Evolutionary conservation across 1,284 basidiomycete species (phyloP).

Genomic region (Schizophyllum commune): DNA sequence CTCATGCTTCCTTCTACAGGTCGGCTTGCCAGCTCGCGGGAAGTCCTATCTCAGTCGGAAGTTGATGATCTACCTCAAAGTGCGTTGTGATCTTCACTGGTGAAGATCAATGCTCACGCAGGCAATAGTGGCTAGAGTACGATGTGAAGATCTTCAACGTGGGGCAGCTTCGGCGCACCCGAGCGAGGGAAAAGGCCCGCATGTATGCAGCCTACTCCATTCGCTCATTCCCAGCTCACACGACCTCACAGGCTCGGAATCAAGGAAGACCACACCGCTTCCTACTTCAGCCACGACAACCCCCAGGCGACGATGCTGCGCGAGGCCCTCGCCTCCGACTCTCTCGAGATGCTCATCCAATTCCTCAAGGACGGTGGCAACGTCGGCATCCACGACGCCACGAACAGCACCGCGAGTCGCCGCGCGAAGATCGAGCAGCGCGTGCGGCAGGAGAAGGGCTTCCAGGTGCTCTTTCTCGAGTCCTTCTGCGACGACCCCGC

Average conservation of each 20-base stretch:
- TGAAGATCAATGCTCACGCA: slow-evolving; percentile 6
- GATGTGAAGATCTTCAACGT: slow-evolving; percentile 99
- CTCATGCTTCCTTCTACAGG: slow-evolving; percentile 27
- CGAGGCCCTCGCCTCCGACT: slow-evolving; percentile 85
- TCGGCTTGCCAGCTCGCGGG: slow-evolving; percentile 76
- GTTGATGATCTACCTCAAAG: slow-evolving; percentile 74
- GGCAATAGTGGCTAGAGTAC: slow-evolving; percentile 93
- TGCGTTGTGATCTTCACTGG: slow-evolving; percentile 22
- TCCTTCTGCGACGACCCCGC: slow-evolving; percentile 91
- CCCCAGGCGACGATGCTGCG: slow-evolving; percentile 70
- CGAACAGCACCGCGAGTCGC: slow-evolving; percentile 11
- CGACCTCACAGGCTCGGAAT: slow-evolving; percentile 52
- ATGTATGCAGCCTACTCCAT: slow-evolving; percentile 38
- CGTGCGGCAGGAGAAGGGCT: slow-evolving; percentile 84
- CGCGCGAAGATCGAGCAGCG: slow-evolving; percentile 78
- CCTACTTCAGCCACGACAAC: slow-evolving; percentile 90
- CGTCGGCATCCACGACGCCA: slow-evolving; percentile 83
- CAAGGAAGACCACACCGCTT: slow-evolving; percentile 86
- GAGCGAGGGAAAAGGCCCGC: slow-evolving; percentile 72
- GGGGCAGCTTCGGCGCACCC: slow-evolving; percentile 86
- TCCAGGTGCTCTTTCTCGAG: slow-evolving; percentile 91
- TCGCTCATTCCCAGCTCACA: neutral
- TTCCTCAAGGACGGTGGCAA: slow-evolving; percentile 97
- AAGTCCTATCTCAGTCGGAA: slow-evolving; percentile 85
- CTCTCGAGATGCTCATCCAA: slow-evolving; percentile 88